Conservation (phyloP, 2,329 filamentous ascomycete species). For the Pseudogymnoascus sp. region DNA sequence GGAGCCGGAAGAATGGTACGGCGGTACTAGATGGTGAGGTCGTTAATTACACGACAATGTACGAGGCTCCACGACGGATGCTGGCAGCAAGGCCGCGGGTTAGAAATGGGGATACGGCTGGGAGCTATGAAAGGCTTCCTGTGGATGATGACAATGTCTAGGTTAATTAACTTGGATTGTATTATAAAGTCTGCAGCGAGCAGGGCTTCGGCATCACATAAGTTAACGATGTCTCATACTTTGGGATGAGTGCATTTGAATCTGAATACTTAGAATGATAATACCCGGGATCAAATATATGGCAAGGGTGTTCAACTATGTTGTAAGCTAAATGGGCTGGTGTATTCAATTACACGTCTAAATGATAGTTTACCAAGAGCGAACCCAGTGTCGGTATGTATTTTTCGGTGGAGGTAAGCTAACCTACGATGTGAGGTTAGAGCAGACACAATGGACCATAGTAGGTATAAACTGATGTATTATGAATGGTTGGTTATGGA, state of each 20-base stretch:
- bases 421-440: too few species aligned
- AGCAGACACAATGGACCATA: too few species aligned
- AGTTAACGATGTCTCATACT: not conserved
- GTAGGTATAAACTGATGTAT: too few species aligned
- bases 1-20: slow-evolving; percentile 61
- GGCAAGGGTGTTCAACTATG: too few species aligned
- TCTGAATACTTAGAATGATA: too few species aligned
- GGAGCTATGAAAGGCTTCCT: slow-evolving; percentile 13
- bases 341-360: too few species aligned
- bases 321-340: too few species aligned
- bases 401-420: too few species aligned
- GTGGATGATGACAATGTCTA: slow-evolving; percentile 11
- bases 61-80: slow-evolving; percentile 72
- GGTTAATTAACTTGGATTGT: not conserved
- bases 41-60: slow-evolving; percentile 84
- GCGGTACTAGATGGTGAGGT: slow-evolving; percentile 69
- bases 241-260: not conserved
- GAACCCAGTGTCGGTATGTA: too few species aligned
- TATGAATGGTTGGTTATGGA: too few species aligned
- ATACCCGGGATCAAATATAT: too few species aligned
- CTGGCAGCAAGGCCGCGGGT: not conserved
- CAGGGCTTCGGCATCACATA: not conserved
- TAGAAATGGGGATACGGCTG: slow-evolving; percentile 21
- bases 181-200: not conserved
- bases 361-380: too few species aligned